phyloP scores from a whole-genome alignment of 1,139 yeast species.

The Zygosaccharomyces pseudobailii region DNA sequence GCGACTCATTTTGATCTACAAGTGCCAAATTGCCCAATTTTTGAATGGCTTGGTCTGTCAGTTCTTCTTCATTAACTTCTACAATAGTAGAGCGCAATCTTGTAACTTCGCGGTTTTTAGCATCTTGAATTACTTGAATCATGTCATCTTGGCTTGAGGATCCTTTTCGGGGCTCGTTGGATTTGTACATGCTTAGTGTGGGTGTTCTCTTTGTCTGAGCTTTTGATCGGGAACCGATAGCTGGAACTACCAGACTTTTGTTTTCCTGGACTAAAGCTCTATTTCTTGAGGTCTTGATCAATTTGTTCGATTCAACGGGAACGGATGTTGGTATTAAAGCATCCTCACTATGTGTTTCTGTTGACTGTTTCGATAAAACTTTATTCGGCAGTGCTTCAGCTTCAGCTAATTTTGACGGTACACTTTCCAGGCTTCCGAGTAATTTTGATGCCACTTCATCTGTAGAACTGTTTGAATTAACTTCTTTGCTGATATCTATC shows the following conservation, averaged over 20 bases:
- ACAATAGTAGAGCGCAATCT: slow-evolving; percentile 25
- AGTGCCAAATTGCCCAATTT: slow-evolving; percentile 32
- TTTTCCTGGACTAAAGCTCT: no score
- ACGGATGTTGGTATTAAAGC: no score
- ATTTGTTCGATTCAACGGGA: no score
- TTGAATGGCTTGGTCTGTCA: slow-evolving; percentile 32
- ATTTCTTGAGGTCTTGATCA: no score
- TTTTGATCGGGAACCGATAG: background rate
- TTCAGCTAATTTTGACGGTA: no score
- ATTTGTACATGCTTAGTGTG: slow-evolving; percentile 4
- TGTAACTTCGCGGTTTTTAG: slow-evolving; percentile 31
- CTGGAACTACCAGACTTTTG: no score
- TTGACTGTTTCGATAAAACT: no score
- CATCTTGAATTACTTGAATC: slow-evolving; percentile 32
- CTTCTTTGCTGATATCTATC: no score
- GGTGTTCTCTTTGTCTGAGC: background rate
- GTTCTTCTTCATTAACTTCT: slow-evolving; percentile 25
- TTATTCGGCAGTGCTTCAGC: no score
- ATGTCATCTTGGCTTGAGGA: slow-evolving; percentile 12
- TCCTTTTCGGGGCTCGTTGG: slow-evolving; percentile 5
- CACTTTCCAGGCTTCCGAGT: no score
- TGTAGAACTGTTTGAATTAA: background rate
- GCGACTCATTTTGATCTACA: slow-evolving; percentile 25
- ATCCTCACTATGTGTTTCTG: no score
- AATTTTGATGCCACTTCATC: background rate